Conservation (phyloP, 441 rosid genomes). For the Geranium incanum region DNA sequence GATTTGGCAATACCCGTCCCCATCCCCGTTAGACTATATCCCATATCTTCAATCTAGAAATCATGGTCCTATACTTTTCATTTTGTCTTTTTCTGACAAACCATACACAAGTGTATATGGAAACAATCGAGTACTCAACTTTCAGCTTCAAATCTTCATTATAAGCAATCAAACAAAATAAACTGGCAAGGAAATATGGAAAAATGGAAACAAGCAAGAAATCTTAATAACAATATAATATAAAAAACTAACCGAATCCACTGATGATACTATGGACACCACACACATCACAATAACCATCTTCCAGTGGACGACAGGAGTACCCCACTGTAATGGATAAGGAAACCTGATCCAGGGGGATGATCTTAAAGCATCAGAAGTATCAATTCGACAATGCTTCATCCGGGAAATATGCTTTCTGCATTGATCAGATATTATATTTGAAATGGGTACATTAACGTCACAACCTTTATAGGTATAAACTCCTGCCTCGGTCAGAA, state of each 20-base stretch:
- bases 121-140: too few relatives aligned
- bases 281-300: slow-evolving; percentile 87
- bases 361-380: slow-evolving; percentile 69
- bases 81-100: neutral
- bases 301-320: slow-evolving; percentile 83
- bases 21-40: too few relatives aligned
- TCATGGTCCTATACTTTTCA: neutral
- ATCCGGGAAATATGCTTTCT: slow-evolving; percentile 68
- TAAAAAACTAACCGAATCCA: slow-evolving; percentile 68
- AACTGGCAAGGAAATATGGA: too few relatives aligned
- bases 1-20: too few relatives aligned
- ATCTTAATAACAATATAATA: too few relatives aligned
- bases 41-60: too few relatives aligned
- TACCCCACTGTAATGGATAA: slow-evolving; percentile 95
- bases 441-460: slow-evolving; percentile 62
- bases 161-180: too few relatives aligned
- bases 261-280: slow-evolving; percentile 69
- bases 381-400: slow-evolving; percentile 80
- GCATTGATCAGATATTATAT: slow-evolving; percentile 75
- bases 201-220: too few relatives aligned
- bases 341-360: slow-evolving; percentile 97
- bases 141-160: too few relatives aligned
- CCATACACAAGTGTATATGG: too few relatives aligned
- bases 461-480: slow-evolving; percentile 81
- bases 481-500: slow-evolving; percentile 74